These are phyloP conservation scores for Yamagishiella unicocca DNA, from an alignment of 139 green algal genomes.

Conservation along the genomic window DNA sequence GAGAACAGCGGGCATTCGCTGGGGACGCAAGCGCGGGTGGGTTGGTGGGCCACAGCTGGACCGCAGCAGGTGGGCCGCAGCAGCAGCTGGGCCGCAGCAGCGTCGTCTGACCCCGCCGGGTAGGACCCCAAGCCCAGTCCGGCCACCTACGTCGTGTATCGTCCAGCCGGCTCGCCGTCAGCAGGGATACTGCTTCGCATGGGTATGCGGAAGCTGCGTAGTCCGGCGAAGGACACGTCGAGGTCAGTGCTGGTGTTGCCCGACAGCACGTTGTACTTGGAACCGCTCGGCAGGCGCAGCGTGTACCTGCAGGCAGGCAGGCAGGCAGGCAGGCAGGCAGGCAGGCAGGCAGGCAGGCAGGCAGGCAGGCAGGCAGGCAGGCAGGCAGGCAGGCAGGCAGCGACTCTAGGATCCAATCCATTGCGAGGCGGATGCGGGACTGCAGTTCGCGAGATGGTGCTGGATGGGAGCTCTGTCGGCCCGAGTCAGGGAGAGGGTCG, in stretches of 20 bases:
- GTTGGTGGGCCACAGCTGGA: slow-evolving; percentile 17
- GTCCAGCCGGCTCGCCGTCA: too few relatives aligned
- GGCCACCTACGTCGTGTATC: too few relatives aligned
- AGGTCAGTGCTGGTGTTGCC: background rate
- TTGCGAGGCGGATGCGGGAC: background rate
- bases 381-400: background rate
- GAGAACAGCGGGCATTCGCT: background rate
- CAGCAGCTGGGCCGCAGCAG: too few relatives aligned
- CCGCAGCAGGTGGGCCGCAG: background rate
- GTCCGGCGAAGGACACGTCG: background rate
- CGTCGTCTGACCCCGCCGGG: too few relatives aligned
- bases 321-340: background rate
- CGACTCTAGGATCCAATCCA: background rate
- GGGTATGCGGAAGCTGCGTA: slow-evolving; percentile 18
- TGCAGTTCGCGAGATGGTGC: background rate
- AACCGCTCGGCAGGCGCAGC: background rate
- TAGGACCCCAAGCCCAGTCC: too few relatives aligned
- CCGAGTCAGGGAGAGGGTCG: background rate
- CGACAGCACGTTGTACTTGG: background rate
- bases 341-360: background rate
- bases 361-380: background rate
- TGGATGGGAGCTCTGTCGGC: background rate
- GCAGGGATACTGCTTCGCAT: background rate
- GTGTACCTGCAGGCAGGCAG: background rate
- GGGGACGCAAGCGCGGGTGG: slow-evolving; percentile 33